Conservation (phyloP, 2,329 filamentous ascomycete species). For the Hypoxylon rubiginosum region DNA sequence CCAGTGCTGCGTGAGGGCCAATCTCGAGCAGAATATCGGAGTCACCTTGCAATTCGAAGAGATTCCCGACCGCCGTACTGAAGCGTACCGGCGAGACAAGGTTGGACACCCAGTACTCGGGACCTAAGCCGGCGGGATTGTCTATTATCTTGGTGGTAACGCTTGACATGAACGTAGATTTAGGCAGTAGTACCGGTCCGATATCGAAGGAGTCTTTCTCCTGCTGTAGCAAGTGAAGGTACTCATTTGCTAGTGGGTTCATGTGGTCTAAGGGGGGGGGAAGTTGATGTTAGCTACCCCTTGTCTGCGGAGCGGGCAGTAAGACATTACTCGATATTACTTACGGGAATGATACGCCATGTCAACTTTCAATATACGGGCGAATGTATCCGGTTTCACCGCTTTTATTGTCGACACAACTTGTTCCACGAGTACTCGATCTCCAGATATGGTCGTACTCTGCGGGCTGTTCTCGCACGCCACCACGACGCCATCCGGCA, state of each 20-base stretch:
- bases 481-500: slow-evolving; percentile 47
- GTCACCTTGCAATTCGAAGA: slow-evolving; percentile 33
- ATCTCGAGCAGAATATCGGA: slow-evolving; percentile 43
- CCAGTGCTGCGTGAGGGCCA: slow-evolving; percentile 44
- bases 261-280: slow-evolving; percentile 25
- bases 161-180: slow-evolving; percentile 35
- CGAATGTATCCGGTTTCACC: slow-evolving; percentile 49
- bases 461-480: slow-evolving; percentile 52
- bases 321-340: slow-evolving; percentile 1
- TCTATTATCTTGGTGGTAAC: slow-evolving; percentile 51
- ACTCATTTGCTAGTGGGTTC: slow-evolving; percentile 25
- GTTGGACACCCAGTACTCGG: slow-evolving; percentile 48
- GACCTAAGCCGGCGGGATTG: slow-evolving; percentile 27
- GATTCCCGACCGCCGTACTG: slow-evolving; percentile 53
- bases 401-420: slow-evolving; percentile 50
- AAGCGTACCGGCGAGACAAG: slow-evolving; percentile 50
- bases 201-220: slow-evolving; percentile 31
- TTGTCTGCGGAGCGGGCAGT: slow-evolving; percentile 25
- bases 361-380: slow-evolving; percentile 54
- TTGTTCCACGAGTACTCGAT: slow-evolving; percentile 40
- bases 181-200: slow-evolving; percentile 7
- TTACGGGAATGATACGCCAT: slow-evolving; percentile 59
- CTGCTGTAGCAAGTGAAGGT: slow-evolving; percentile 26
- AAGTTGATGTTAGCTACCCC: slow-evolving; percentile 31
- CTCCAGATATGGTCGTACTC: slow-evolving; percentile 51